Percentiles rank a stretch among this genome's conserved stretches.
Evolutionary conservation across 2,329 filamentous ascomycete genomes (phyloP).

Genomic region (Aspergillus intermedius): DNA sequence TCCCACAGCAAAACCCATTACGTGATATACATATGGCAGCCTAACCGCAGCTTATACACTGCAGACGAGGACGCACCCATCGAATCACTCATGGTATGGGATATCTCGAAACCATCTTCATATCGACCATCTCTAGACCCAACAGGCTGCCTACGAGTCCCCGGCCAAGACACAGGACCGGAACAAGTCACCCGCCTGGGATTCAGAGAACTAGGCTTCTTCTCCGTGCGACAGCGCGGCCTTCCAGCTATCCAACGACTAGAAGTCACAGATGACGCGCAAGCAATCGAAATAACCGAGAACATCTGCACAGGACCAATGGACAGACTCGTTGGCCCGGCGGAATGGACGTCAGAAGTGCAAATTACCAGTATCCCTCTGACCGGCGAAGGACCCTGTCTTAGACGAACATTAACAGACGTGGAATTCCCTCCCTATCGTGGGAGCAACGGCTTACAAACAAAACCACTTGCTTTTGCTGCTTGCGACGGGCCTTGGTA

Average conservation of each 20-base stretch:
- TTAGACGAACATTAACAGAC: constrained; percentile 39
- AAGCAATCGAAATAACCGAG: constrained; percentile 50
- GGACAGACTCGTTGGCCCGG: constrained; percentile 39
- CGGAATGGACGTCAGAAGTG: constrained; percentile 39
- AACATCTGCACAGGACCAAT: constrained; percentile 49
- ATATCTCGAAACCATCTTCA: constrained; percentile 46
- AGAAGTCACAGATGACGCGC: constrained; percentile 43
- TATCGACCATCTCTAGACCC: constrained; percentile 50
- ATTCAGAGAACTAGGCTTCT: constrained; percentile 48
- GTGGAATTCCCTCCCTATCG: constrained; percentile 42
- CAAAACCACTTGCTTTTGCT: constrained; percentile 18
- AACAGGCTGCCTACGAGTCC: constrained; percentile 26
- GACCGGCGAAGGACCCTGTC: constrained; percentile 44
- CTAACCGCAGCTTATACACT: constrained; percentile 49
- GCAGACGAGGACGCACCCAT: constrained; percentile 51
- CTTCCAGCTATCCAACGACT: constrained; percentile 47
- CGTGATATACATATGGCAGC: constrained; percentile 57
- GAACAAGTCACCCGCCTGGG: constrained; percentile 45
- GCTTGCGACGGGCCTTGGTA: constrained; percentile 27
- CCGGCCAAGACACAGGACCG: constrained; percentile 33
- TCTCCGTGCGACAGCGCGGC: constrained; percentile 48
- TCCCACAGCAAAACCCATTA: constrained; percentile 55
- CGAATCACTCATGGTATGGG: constrained; percentile 55
- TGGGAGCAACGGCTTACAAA: constrained; percentile 34
- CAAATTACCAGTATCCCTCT: constrained; percentile 51